Percentiles rank a stretch among this genome's conserved stretches.
Evolutionary conservation across 139 green algal genomes (phyloP).

Genomic region (Chlamydomonas asymmetrica): DNA sequence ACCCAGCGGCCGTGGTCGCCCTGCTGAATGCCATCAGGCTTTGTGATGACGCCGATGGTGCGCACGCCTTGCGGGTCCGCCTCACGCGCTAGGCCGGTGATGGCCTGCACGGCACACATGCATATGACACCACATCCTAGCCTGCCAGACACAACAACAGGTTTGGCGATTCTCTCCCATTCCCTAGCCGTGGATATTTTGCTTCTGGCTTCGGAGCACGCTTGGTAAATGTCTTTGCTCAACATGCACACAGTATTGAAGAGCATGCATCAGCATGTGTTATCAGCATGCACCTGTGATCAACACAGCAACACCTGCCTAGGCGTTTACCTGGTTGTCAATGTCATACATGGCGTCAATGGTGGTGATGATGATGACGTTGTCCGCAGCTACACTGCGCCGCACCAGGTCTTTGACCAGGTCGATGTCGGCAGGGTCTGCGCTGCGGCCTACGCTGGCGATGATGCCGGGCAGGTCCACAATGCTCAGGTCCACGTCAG

Average conservation of each 20-base stretch:
- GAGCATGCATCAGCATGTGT: too few relatives aligned
- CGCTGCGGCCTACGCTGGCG: constrained; percentile 3
- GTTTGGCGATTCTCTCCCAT: too few relatives aligned
- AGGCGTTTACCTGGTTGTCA: constrained; percentile 21
- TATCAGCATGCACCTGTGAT: too few relatives aligned
- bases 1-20: constrained; percentile 6
- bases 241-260: too few relatives aligned
- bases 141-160: background rate
- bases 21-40: constrained; percentile 19
- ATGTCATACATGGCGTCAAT: constrained; percentile 23
- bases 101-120: background rate
- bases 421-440: background rate
- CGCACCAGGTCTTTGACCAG: constrained; percentile 12
- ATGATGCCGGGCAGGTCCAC: constrained; percentile 37
- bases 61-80: constrained; percentile 6
- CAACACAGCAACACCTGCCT: too few relatives aligned
- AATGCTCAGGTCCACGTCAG: constrained; percentile 6
- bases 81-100: constrained; percentile 9
- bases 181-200: too few relatives aligned
- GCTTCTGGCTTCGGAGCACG: too few relatives aligned
- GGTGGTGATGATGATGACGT: constrained; percentile 13
- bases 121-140: background rate
- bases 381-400: background rate
- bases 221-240: too few relatives aligned
- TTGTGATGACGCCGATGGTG: constrained; percentile 27